Base-by-base conservation (phyloP, 257 asterid genomes). In the Solanum tarijense region DNA sequence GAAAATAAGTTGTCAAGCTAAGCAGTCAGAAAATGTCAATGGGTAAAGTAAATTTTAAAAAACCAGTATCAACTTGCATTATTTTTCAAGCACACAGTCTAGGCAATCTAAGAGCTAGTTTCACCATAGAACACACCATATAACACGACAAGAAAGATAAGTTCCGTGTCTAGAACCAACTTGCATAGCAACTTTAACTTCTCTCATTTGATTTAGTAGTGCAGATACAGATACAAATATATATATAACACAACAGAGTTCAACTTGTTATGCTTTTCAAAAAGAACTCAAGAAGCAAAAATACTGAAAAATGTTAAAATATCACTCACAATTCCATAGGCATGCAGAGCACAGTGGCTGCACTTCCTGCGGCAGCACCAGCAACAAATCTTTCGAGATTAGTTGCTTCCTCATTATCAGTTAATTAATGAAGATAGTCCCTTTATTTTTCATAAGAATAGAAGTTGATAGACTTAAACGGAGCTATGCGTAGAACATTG, bases 331-430 rank as follows among this genome's bases (percentile, higher is more conserved):
- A 98, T 96, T 94, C 98, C 99, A 97, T 92, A 71, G 98, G 98
- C 89, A 92, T 94, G 90, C 98, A 96, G 82, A 96, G 98, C 35
- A 95, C 89, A 16, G 98, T 95, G 60, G 98, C 98, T 66, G 98
- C 96, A 86, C 96, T 93, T 91, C 98, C 98, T 88, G 98, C 98
- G 6, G 98, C 96, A 87, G 98, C 98, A 87, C 98, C 98, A 12
- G 98, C 98, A 88, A 94, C 83, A 79, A 95, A 95, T 90, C 98
- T 97, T 88, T 96, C 96, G 85, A 94, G 90, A 93, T 96, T 94
- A 88, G 98, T 93, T 39, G 96, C 88, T 91, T 97, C 98, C 46
- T 92, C 92, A 79, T 94, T 95, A 87, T 98, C 97, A 82, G 98
- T 90, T 86, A 91, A 75, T 90, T 87, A 92, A 82, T 91, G 95